A percentile compares a stretch with the other conserved stretches of the same genome.
These are phyloP conservation scores for Brasilioporus rufonigricans DNA, from an alignment of 768 basidiomycete species.

Conservation along the genomic window DNA sequence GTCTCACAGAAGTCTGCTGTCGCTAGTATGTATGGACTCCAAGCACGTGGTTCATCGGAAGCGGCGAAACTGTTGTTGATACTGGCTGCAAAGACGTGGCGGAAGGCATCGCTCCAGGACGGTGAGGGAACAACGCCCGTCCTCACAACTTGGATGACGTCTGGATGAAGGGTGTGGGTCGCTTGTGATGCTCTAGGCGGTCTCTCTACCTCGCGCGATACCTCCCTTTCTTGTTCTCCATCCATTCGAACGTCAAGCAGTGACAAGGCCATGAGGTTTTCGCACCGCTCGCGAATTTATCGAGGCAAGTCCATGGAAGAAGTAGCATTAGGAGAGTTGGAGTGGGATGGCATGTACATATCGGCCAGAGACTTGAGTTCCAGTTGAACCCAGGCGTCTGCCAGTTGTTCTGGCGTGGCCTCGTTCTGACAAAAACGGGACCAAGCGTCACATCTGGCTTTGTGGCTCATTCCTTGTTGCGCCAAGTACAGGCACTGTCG, in stretches of 20 bases:
- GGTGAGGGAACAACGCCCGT: neutral
- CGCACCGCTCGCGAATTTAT: neutral
- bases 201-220: neutral
- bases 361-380: neutral
- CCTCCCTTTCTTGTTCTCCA: neutral
- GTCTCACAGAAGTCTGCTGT: neutral
- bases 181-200: neutral
- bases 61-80: neutral
- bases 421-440: neutral
- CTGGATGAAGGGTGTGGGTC: neutral
- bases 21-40: neutral
- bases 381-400: neutral
- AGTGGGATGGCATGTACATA: neutral
- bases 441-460: neutral
- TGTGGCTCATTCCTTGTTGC: neutral
- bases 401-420: neutral
- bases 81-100: neutral
- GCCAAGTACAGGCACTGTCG: neutral
- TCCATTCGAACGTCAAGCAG: neutral
- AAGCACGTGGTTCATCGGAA: neutral
- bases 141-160: neutral
- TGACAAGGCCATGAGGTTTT: neutral
- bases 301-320: neutral
- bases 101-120: neutral
- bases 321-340: neutral